These are phyloP conservation scores for Aquilaria yunnanensis DNA, from an alignment of 345 rosid species.

Conservation along the genomic window DNA sequence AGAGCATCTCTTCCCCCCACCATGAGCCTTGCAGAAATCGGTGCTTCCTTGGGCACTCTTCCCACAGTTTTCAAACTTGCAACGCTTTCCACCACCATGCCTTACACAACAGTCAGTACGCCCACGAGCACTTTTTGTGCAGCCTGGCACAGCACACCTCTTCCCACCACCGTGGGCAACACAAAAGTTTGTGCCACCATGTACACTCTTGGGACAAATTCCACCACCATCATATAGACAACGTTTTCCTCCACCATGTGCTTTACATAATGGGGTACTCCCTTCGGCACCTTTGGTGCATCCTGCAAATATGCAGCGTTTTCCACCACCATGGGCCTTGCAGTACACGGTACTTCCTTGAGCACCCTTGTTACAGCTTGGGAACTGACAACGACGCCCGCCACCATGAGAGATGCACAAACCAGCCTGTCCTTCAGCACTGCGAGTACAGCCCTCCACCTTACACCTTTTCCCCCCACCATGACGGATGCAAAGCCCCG, in stretches of 20 bases:
- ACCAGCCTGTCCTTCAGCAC: conserved; percentile 97
- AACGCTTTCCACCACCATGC: conserved; percentile 95
- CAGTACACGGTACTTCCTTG: conserved; percentile 93
- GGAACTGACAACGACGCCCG: conserved; percentile 74
- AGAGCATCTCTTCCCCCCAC: conserved; percentile 84
- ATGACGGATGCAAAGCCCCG: conserved; percentile 90
- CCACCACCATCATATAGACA: conserved; percentile 93
- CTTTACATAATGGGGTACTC: conserved; percentile 92
- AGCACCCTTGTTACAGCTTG: conserved; percentile 71
- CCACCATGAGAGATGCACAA: conserved; percentile 98
- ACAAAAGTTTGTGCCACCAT: conserved; percentile 90
- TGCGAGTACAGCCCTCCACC: conserved; percentile 68
- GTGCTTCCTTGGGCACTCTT: conserved; percentile 99
- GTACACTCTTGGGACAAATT: conserved; percentile 92
- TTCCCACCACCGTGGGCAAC: conserved; percentile 98
- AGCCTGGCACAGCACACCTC: conserved; percentile 77
- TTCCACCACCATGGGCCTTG: conserved; percentile 98
- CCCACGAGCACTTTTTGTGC: conserved; percentile 95
- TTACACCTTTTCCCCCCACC: conserved; percentile 97
- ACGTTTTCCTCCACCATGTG: conserved; percentile 96
- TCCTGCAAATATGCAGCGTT: conserved; percentile 84
- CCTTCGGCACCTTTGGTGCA: conserved; percentile 97
- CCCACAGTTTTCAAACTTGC: conserved; percentile 55
- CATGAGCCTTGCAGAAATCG: conserved; percentile 93
- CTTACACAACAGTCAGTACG: conserved; percentile 90